A percentile compares a stretch with the other conserved stretches of the same genome.
phyloP scores from a whole-genome alignment of 2,329 filamentous ascomycete species.

The Arthrobotrys entomopaga region DNA sequence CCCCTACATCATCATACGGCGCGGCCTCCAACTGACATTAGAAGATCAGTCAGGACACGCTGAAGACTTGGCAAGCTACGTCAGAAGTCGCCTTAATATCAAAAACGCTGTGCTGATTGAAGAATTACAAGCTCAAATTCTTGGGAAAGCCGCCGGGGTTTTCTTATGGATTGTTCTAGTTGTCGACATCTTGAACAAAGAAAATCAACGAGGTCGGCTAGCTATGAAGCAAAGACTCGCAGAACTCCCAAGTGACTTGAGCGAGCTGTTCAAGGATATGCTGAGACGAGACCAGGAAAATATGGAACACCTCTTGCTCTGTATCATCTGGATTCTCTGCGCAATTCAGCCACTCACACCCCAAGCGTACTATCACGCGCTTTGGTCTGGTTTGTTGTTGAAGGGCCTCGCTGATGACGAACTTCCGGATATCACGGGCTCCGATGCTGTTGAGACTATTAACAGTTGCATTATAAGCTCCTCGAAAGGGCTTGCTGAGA shows the following conservation, averaged over 20 bases:
- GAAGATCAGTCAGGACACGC: slow-evolving; percentile 59
- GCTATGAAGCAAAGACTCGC: slow-evolving; percentile 59
- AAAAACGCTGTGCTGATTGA: slow-evolving; percentile 53
- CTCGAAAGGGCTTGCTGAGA: slow-evolving; percentile 61
- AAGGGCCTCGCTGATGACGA: slow-evolving; percentile 25
- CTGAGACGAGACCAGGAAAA: slow-evolving; percentile 65
- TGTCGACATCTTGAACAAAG: slow-evolving; percentile 64
- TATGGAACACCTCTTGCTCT: slow-evolving; percentile 61
- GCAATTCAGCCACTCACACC: slow-evolving; percentile 51
- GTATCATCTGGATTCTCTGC: slow-evolving; percentile 46
- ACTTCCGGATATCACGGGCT: slow-evolving; percentile 18
- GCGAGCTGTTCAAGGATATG: slow-evolving; percentile 67
- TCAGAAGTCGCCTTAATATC: slow-evolving; percentile 57
- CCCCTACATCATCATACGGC: slow-evolving; percentile 58
- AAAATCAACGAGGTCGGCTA: slow-evolving; percentile 59
- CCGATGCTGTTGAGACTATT: slow-evolving; percentile 25
- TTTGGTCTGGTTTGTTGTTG: slow-evolving; percentile 42
- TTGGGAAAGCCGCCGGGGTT: slow-evolving; percentile 57
- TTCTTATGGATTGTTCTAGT: slow-evolving; percentile 59
- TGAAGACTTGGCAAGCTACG: slow-evolving; percentile 59
- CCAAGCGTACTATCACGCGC: slow-evolving; percentile 55
- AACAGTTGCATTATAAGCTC: slow-evolving; percentile 56
- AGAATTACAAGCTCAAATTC: slow-evolving; percentile 55
- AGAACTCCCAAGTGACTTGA: slow-evolving; percentile 61
- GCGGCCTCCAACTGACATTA: slow-evolving; percentile 56